Evolutionary conservation across 108 stramenopile genomes (phyloP).

Genomic region (Nitzschia sp.): DNA sequence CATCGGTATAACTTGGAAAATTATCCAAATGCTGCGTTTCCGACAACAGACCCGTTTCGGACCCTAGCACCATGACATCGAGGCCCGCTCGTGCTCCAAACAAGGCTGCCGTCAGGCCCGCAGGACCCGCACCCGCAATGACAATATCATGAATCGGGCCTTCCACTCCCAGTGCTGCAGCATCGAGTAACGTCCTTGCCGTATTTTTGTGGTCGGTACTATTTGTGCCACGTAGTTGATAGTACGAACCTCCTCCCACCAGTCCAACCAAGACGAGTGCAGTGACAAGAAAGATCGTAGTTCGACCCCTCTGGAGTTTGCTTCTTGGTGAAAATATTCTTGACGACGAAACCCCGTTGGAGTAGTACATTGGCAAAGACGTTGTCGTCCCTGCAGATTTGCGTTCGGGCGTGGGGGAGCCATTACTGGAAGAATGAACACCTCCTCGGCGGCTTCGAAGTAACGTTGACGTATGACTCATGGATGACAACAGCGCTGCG

Average conservation of each 20-base stretch:
- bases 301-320: neutral
- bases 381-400: too few species aligned
- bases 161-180: neutral
- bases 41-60: slow-evolving; percentile 42
- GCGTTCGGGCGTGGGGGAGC: neutral
- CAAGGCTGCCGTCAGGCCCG: slow-evolving; percentile 60
- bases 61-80: slow-evolving; percentile 57
- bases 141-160: slow-evolving; percentile 48
- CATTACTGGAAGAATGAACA: neutral
- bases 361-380: neutral
- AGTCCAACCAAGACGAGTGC: neutral
- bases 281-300: neutral
- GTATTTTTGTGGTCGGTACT: neutral
- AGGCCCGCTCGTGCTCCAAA: slow-evolving; percentile 62
- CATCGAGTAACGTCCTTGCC: neutral
- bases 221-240: neutral
- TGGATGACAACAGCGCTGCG: neutral
- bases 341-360: neutral
- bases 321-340: neutral
- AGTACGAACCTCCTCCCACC: neutral
- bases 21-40: slow-evolving; percentile 56
- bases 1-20: slow-evolving; percentile 41
- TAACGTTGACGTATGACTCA: neutral
- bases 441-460: neutral
- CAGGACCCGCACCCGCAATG: slow-evolving; percentile 62